phyloP scores from a whole-genome alignment of 441 rosid genomes.

The Mallotus repandus region DNA sequence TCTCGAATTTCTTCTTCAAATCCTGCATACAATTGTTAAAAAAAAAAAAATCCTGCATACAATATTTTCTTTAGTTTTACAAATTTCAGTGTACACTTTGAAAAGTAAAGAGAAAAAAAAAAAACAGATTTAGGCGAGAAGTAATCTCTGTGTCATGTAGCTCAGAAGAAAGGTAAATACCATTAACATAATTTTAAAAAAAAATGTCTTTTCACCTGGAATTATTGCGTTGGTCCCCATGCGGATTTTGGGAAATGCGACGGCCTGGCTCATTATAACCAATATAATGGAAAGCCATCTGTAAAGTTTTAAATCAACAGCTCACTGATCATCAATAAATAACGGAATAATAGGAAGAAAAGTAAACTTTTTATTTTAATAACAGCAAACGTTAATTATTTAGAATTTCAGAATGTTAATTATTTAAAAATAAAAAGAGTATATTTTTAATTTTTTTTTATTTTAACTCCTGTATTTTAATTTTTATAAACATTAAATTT shows the following conservation, averaged over 20 bases:
- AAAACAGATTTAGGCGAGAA: not conserved
- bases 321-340: too few relatives aligned
- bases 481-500: too few relatives aligned
- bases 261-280: slow-evolving; percentile 96
- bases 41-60: too few relatives aligned
- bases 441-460: too few relatives aligned
- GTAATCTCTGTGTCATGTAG: not conserved
- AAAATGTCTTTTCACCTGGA: slow-evolving; percentile 55
- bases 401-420: too few relatives aligned
- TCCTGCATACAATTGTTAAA: slow-evolving; percentile 54
- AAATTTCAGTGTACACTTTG: not conserved
- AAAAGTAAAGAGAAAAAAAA: not conserved
- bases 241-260: slow-evolving; percentile 78
- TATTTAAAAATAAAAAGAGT: too few relatives aligned
- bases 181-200: not conserved
- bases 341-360: too few relatives aligned
- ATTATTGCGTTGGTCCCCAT: slow-evolving; percentile 85
- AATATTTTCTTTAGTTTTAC: not conserved
- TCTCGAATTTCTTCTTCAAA: slow-evolving; percentile 87
- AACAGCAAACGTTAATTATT: too few relatives aligned
- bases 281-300: slow-evolving; percentile 84
- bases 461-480: too few relatives aligned
- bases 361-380: too few relatives aligned
- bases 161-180: not conserved
- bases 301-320: slow-evolving; percentile 27